phyloP scores from a whole-genome alignment of 23 red algal genomes.

The Gracilariopsis chorda region DNA sequence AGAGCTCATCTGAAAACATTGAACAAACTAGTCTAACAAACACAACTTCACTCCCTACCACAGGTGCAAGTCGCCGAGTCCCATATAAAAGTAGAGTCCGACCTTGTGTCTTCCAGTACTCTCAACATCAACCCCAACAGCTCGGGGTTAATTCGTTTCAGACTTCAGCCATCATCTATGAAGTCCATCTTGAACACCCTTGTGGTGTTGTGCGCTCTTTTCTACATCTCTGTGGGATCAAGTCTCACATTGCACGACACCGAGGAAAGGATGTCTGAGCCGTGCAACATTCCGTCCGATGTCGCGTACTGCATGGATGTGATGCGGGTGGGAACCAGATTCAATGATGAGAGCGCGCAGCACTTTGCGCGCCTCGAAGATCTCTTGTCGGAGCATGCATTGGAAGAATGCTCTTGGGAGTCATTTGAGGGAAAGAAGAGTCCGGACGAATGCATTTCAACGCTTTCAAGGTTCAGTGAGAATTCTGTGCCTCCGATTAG shows the following conservation, averaged over 20 bases:
- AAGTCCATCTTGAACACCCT: not conserved
- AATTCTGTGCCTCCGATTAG: not conserved
- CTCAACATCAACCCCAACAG: no score
- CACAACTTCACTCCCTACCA: no score
- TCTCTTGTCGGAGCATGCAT: not conserved
- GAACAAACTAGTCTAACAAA: no score
- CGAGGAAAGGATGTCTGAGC: not conserved
- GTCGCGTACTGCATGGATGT: slow-evolving; percentile 28
- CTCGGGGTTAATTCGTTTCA: no score
- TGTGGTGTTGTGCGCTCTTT: not conserved
- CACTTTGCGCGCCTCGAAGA: not conserved
- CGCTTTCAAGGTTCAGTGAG: not conserved
- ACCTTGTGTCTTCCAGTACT: no score
- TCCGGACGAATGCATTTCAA: not conserved
- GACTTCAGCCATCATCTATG: not conserved
- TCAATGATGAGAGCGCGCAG: not conserved
- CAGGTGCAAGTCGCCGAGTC: no score
- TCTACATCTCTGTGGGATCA: not conserved
- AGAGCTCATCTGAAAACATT: no score
- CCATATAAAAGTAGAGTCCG: no score
- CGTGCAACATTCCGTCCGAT: not conserved
- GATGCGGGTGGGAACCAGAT: not conserved
- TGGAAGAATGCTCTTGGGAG: slow-evolving; percentile 14
- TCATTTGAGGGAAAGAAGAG: not conserved
- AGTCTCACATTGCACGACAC: not conserved